Evolutionary conservation across 2,329 filamentous ascomycete species (phyloP), one percentile per base, ranked within the genome.

Genomic region (Penicillium sp.): DNA sequence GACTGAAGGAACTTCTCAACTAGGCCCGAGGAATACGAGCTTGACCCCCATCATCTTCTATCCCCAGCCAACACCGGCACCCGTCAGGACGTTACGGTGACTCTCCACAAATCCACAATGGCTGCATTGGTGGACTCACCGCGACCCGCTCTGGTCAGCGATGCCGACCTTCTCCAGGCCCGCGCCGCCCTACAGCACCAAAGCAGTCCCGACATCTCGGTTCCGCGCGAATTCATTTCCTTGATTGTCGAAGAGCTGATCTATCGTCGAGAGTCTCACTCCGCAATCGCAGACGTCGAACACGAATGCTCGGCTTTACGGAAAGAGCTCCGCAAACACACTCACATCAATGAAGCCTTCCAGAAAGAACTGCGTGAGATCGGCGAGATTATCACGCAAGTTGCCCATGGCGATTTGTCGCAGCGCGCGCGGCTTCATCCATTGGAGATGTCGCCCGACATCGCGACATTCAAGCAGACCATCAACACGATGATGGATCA

Each of bases 401-500:
- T 72, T 2, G 61, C 70, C n/a, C 62, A 68, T 65, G 67, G 67
- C 14, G 67, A 69, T 22, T 48, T 69, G 10, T 68, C 67, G 0
- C 67, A 69, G 48, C 60, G 67, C 6, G 66, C 67, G 7, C 65
- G 66, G 3, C 62, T 69, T 62, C 67, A 68, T 38, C 67, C 67
- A 3, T 55, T 69, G 25, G 67, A 69, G 54, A 69, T 69, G 58
- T 69, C 67, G 13, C 67, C 67, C 7, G 67, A 69, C 43, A 69
- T 69, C 25, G 67, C 65, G 3, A 65, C 93, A 58, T 69, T 69
- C 46, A 69, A 93, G 72, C 89, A 92, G 71, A 93, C 90, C 0
- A 93, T 93, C 72, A 93, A 93, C 71, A 92, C 89, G 70, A 93
- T 93, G 90, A 90, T 93, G 73, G 90, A 92, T 73, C 90, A 93